phyloP scores from a whole-genome alignment of 495 filamentous ascomycete species.

The Trichoderma asperelloides region DNA sequence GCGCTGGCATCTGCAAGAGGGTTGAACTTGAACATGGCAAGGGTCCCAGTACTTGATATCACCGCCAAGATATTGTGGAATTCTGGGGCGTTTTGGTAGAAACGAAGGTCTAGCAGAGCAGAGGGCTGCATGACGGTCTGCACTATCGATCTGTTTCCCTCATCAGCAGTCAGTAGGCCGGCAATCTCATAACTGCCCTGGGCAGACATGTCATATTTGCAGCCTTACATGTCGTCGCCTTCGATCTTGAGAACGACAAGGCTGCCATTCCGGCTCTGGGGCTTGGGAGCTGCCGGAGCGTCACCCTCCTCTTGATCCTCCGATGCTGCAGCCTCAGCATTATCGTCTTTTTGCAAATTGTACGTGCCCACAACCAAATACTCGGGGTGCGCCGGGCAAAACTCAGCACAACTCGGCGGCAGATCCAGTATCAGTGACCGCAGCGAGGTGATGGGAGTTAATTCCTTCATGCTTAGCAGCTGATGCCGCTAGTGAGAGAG shows the following conservation, averaged over 20 bases:
- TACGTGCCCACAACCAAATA: constrained; percentile 85
- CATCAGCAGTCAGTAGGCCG: constrained; percentile 14
- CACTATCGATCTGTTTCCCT: constrained; percentile 24
- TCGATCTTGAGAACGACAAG: constrained; percentile 54
- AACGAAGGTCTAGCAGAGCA: constrained; percentile 81
- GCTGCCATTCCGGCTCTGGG: constrained; percentile 62
- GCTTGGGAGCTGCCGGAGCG: constrained; percentile 17
- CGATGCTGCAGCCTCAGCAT: constrained; percentile 13
- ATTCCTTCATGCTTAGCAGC: not conserved
- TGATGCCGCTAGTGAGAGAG: not conserved
- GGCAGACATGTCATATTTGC: not conserved
- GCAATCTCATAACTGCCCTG: not conserved
- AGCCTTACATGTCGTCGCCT: constrained; percentile 44
- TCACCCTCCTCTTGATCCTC: constrained; percentile 21
- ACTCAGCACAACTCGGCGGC: constrained; percentile 80
- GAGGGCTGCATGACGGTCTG: constrained; percentile 49
- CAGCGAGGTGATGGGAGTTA: constrained; percentile 22
- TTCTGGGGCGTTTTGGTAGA: constrained; percentile 38
- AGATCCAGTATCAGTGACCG: constrained; percentile 39
- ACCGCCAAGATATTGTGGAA: constrained; percentile 44
- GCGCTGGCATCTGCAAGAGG: constrained; percentile 13
- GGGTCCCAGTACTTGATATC: constrained; percentile 61
- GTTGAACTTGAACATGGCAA: constrained; percentile 52
- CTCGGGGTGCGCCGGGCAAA: constrained; percentile 54
- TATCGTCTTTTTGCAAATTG: constrained; percentile 49